Percentiles rank a stretch among this genome's conserved stretches.
These are phyloP conservation scores for Saccharomyces eubayanus DNA, from an alignment of 805 yeast species.

Conservation along the genomic window DNA sequence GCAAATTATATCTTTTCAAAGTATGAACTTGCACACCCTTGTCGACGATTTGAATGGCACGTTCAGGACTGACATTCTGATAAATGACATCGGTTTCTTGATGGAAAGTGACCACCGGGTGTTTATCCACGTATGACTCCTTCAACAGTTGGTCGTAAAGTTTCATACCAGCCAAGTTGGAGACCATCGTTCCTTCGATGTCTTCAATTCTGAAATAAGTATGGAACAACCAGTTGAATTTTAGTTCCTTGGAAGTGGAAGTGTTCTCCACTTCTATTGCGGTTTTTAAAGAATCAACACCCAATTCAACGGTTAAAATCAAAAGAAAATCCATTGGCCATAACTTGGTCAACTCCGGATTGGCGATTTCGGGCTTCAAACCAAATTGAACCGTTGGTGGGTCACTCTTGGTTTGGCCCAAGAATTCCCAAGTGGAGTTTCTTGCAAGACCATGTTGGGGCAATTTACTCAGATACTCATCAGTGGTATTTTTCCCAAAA, in stretches of 20 bases:
- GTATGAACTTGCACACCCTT: constrained; percentile 65
- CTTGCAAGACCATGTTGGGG: constrained; percentile 98
- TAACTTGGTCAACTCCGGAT: constrained; percentile 54
- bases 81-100: constrained; percentile 85
- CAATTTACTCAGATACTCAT: constrained; percentile 51
- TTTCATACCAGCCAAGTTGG: constrained; percentile 64
- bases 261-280: constrained; percentile 69
- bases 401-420: constrained; percentile 67
- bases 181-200: constrained; percentile 66
- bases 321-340: constrained; percentile 67
- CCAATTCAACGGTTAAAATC: constrained; percentile 57
- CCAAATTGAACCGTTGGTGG: constrained; percentile 87
- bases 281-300: constrained; percentile 52
- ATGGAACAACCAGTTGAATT: constrained; percentile 92
- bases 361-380: constrained; percentile 75
- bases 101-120: constrained; percentile 64
- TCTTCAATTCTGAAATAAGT: constrained; percentile 73
- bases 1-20: constrained; percentile 53
- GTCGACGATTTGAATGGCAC: constrained; percentile 58
- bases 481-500: constrained; percentile 62
- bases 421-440: constrained; percentile 82
- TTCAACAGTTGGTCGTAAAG: constrained; percentile 71
- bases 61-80: constrained; percentile 46
- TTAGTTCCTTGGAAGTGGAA: constrained; percentile 47
- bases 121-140: constrained; percentile 54